These are phyloP conservation scores for Clitoria ternatea DNA, from an alignment of 306 rosid genomes.

Conservation along the genomic window DNA sequence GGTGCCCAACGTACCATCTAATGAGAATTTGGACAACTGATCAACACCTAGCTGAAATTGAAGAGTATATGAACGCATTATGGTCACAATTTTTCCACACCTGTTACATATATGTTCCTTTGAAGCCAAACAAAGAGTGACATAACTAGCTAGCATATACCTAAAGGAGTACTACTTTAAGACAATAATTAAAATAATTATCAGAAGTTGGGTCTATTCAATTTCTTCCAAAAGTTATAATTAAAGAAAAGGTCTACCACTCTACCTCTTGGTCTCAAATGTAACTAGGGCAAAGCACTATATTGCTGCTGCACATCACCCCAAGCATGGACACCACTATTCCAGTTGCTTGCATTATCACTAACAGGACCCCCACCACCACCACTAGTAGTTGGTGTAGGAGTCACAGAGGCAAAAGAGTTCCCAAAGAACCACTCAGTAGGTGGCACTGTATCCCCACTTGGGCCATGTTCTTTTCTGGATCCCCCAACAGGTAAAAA, in stretches of 20 bases:
- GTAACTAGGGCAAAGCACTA: conserved; percentile 66
- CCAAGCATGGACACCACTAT: conserved; percentile 66
- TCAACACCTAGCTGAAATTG: conserved; percentile 12
- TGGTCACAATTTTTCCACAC: conserved; percentile 28
- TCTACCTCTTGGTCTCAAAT: conserved; percentile 30
- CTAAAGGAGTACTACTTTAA: conserved; percentile 34
- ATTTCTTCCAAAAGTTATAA: conserved; percentile 16
- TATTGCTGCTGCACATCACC: conserved; percentile 73
- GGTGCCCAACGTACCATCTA: background rate
- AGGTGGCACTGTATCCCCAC: conserved; percentile 41
- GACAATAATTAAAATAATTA: conserved; percentile 20
- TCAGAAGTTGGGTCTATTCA: conserved; percentile 27
- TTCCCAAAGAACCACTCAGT: conserved; percentile 91
- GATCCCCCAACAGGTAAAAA: conserved; percentile 19
- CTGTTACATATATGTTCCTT: conserved; percentile 36
- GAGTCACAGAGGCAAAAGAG: conserved; percentile 49
- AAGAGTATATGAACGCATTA: conserved; percentile 20
- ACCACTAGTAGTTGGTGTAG: conserved; percentile 43
- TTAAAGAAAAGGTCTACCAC: background rate
- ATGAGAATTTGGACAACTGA: conserved; percentile 20
- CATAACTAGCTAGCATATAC: conserved; percentile 34
- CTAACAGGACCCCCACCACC: conserved; percentile 30
- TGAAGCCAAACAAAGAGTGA: conserved; percentile 18
- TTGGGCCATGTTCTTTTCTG: conserved; percentile 34
- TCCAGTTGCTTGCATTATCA: conserved; percentile 46